Conservation (phyloP, 352 stramenopile genomes). For the Phytopythium helicoides region DNA sequence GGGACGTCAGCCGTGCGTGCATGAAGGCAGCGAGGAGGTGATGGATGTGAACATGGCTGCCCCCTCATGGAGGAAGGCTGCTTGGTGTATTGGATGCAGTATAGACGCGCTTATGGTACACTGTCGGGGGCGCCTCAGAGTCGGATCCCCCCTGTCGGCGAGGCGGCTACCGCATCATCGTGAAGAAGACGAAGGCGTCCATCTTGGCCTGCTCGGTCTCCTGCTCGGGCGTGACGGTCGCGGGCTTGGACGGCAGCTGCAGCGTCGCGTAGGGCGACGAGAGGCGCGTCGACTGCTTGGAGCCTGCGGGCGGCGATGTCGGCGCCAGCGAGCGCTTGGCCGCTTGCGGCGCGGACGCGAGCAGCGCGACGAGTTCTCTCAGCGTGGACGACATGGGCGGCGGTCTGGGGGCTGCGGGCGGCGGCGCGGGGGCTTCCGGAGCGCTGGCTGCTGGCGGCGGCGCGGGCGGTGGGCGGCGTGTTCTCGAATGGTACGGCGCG, state of each 20-base stretch:
- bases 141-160: no score
- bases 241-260: slow-evolving; percentile 11
- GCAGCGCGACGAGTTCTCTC: slow-evolving; percentile 39
- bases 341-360: slow-evolving; percentile 16
- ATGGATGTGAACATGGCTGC: no score
- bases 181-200: slow-evolving; percentile 44
- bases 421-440: slow-evolving; percentile 41
- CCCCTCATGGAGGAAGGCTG: no score
- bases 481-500: slow-evolving; percentile 48
- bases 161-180: slow-evolving; percentile 35
- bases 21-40: not conserved
- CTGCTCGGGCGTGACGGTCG: slow-evolving; percentile 18
- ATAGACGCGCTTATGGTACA: not conserved
- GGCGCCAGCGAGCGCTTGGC: slow-evolving; percentile 32
- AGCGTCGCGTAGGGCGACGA: slow-evolving; percentile 18
- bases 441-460: slow-evolving; percentile 17
- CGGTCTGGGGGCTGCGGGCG: slow-evolving; percentile 15
- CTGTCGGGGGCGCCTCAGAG: no score
- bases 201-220: slow-evolving; percentile 36
- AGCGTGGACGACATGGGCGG: slow-evolving; percentile 42
- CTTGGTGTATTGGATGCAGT: not conserved
- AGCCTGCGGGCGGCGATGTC: slow-evolving; percentile 14
- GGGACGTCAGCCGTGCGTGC: not conserved
- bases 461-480: slow-evolving; percentile 32
- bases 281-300: slow-evolving; percentile 20